Evolutionary conservation across 179 eudicot genomes (phyloP), one percentile per base, ranked within the genome.

Genomic region (Camellia oleifera): DNA sequence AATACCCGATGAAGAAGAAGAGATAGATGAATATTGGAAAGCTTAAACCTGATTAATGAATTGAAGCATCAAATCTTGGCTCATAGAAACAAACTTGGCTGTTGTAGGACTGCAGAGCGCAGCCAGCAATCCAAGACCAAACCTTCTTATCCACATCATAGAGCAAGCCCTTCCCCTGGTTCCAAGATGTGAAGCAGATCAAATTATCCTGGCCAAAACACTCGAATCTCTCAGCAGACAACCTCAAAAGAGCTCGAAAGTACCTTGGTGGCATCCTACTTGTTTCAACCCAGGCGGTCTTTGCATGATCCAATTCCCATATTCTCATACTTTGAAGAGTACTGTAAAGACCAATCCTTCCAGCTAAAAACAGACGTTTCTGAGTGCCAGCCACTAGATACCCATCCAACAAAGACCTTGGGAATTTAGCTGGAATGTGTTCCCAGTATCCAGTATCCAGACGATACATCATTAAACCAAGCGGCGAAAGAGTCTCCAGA

Each of bases 121-220:
- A 94, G 17, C 98, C 98, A 62, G 92, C 91, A 74, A 93, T 93
- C 98, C 98, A 94, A 82, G 98, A 93, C 98, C 98, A 94, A 53
- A 81, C 85, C 80, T 93, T 94, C 70, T 90, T 94, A 82, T 94
- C 98, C 69, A 94, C 97, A 48, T 94, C 98, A 80, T 91, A 94
- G 20, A 94, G 89, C 15, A 94, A 90, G 72, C 97, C 93, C 81
- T 89, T 94, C 40, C 97, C 97, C 87, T 93, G 96, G 81, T 91
- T 91, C 98, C 98, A 94, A 81, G 98, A 94, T 58, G 98, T 93
- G 84, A 93, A 93, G 74, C 96, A 93, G 48, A 94, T 94, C 77
- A 94, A 75, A 84, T 91, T 94, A 84, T 94, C 95, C 67, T 92
- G 95, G 32, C 98, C 98, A 80, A 94, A 94, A 83, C 98, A 94